phyloP scores from a whole-genome alignment of 176 grass and related monocot genomes.

The Zizania latifolia region DNA sequence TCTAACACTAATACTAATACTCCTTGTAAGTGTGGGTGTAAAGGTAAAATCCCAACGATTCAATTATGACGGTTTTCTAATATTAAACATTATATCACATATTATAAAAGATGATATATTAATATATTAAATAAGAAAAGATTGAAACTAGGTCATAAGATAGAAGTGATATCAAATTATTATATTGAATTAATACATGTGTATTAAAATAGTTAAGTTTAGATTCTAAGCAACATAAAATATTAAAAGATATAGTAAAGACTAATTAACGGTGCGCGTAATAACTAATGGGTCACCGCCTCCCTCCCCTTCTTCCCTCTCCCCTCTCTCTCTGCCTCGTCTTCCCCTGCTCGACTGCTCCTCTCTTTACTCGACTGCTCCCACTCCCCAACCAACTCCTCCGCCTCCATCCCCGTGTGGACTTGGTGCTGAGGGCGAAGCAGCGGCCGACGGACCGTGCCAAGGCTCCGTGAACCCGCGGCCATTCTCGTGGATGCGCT shows the following conservation, averaged over 20 bases:
- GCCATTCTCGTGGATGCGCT: too few relatives aligned
- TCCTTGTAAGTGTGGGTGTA: neutral
- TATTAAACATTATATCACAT: too few relatives aligned
- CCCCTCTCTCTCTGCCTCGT: neutral
- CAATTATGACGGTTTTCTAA: too few relatives aligned
- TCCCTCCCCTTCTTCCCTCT: neutral
- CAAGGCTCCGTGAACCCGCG: constrained; percentile 30
- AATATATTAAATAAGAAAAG: too few relatives aligned
- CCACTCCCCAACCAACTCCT: constrained; percentile 28
- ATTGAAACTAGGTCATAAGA: too few relatives aligned
- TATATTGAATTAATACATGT: too few relatives aligned
- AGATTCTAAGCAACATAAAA: too few relatives aligned
- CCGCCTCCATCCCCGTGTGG: neutral
- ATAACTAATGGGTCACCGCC: constrained; percentile 32
- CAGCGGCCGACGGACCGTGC: neutral
- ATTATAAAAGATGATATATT: too few relatives aligned
- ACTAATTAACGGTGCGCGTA: constrained; percentile 4
- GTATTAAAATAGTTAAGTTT: too few relatives aligned
- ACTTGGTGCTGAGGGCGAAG: neutral
- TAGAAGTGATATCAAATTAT: too few relatives aligned
- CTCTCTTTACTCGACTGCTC: constrained; percentile 38
- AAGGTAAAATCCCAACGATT: too few relatives aligned
- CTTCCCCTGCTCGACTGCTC: neutral
- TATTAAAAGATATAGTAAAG: too few relatives aligned
- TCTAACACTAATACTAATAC: neutral